Evolutionary conservation across 139 green algal genomes (phyloP), one percentile per base, ranked within the genome.

Genomic region (Picochlorum costavermella): DNA sequence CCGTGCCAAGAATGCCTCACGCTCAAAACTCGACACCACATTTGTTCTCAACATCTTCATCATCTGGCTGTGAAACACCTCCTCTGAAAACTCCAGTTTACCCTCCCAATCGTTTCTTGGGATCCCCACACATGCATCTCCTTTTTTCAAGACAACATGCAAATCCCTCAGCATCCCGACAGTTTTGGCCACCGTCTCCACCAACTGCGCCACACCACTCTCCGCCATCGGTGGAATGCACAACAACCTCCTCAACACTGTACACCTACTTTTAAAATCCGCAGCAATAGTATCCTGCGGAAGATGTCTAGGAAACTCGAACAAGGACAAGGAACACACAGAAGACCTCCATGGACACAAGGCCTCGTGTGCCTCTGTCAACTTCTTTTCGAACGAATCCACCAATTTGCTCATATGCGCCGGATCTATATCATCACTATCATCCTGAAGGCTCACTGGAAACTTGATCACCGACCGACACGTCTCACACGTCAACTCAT

Each of bases 401-500:
- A 62, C 77, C 2, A 61, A 65, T 12, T 40, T 12, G 2, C 33
- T 40, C 33, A 40, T 40, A 6, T 40, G 33, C 16, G 62, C 43
- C 26, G 64, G 53, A 16, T 60, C 67, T 37, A 59, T 16, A 12
- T 84, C 46, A 25, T 74, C 55, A 9, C 56, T 56, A 30, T 49
- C 57, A 65, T 69, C 71, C 28, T 71, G 63, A 13, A 76, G 31
- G 0, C 81, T 59, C 14, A 81, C 58, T 17, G 73, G 67, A 50
- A 81, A 91, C 43, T 64, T 73, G 10, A 90, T 62, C 61, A 70
- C 72, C 5, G 70, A 68, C 17, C 65, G 56, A 73, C 84, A 90
- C 10, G 68, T 72, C 69, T 89, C 79, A 72, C 84, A 91, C 14
- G 40, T 56, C 3, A 91, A 70, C 51, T 74, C 60, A 71, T 91